These are phyloP conservation scores for Apiotrichum gamsii DNA, from an alignment of 1,284 basidiomycete species.

Conservation along the genomic window DNA sequence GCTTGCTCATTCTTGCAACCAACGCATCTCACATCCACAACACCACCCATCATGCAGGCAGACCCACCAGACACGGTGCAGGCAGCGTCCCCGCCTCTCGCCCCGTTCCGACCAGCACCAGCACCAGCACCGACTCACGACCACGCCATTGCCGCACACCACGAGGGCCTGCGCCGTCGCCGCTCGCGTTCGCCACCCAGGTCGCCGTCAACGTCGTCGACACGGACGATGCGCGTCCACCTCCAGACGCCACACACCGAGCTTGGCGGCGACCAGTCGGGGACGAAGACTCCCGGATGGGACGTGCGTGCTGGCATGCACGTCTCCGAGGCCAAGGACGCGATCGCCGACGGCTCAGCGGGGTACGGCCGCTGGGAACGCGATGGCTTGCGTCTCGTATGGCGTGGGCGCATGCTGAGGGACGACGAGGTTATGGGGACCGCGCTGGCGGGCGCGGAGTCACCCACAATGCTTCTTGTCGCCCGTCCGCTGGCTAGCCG, in stretches of 20 bases:
- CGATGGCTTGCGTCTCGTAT: conserved; percentile 38
- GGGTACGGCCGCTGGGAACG: conserved; percentile 31
- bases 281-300: conserved; percentile 4
- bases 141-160: too few relatives aligned
- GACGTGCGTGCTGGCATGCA: conserved; percentile 12
- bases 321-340: conserved; percentile 30
- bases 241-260: conserved; percentile 35
- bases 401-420: conserved; percentile 38
- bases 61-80: conserved; percentile 11
- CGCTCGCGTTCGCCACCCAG: not conserved
- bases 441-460: conserved; percentile 25
- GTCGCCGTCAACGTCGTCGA: not conserved
- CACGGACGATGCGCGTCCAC: conserved; percentile 19
- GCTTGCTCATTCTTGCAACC: not conserved
- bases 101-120: not conserved
- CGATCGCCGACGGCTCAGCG: conserved; percentile 25
- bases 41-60: conserved; percentile 16
- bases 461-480: conserved; percentile 31
- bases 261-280: conserved; percentile 1
- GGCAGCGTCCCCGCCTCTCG: conserved; percentile 7
- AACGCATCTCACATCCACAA: not conserved
- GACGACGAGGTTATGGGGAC: conserved; percentile 36
- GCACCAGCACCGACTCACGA: not conserved
- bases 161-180: conserved; percentile 6
- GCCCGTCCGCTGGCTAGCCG: conserved; percentile 16